phyloP scores from a whole-genome alignment of 2,329 filamentous ascomycete genomes.

The Chalara sp. region DNA sequence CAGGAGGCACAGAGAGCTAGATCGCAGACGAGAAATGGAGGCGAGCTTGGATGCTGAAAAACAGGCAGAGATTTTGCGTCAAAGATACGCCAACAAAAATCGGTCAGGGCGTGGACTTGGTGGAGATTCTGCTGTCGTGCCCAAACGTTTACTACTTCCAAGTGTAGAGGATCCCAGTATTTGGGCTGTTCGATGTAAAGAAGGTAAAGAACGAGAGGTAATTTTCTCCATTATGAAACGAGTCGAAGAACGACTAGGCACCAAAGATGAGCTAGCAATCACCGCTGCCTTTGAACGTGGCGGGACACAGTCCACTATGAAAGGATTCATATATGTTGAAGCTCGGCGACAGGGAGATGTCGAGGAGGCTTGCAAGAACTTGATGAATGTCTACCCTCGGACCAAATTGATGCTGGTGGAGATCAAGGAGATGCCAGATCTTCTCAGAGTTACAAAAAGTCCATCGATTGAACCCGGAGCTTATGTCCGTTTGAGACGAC shows the following conservation, averaged over 20 bases:
- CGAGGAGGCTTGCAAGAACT: constrained; percentile 70
- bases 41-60: constrained; percentile 89
- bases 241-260: constrained; percentile 70
- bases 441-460: constrained; percentile 84
- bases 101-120: constrained; percentile 54
- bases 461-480: constrained; percentile 79
- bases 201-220: constrained; percentile 91
- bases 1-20: constrained; percentile 85
- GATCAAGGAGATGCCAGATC: constrained; percentile 95
- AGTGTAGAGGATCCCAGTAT: constrained; percentile 95
- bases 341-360: constrained; percentile 84
- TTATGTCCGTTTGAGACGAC: constrained; percentile 82
- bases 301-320: constrained; percentile 70
- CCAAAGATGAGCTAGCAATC: constrained; percentile 76
- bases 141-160: constrained; percentile 79
- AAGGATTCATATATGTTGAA: constrained; percentile 93
- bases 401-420: constrained; percentile 83
- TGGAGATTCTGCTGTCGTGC: constrained; percentile 69
- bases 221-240: constrained; percentile 84
- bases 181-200: constrained; percentile 88
- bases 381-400: constrained; percentile 85
- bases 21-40: constrained; percentile 82
- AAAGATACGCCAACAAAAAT: constrained; percentile 80
- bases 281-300: constrained; percentile 90
- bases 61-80: constrained; percentile 77